These are phyloP conservation scores for Plectranthus barbatus DNA, from an alignment of 257 asterid species.

Conservation along the genomic window DNA sequence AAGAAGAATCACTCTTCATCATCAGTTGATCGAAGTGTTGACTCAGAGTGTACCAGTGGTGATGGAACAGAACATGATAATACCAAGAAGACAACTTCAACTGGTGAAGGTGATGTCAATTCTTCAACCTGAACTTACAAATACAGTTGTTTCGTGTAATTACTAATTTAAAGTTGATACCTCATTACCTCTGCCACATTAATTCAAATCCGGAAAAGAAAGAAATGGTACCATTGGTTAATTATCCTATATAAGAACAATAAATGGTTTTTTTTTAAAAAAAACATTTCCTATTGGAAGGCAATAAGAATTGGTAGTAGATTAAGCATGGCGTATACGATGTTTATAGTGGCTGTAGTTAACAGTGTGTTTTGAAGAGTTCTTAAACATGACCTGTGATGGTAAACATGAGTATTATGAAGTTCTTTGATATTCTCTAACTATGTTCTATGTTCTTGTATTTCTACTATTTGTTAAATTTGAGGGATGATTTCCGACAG, in stretches of 20 bases:
- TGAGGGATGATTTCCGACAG: neutral
- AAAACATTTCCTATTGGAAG: neutral
- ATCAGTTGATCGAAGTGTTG: conserved; percentile 54
- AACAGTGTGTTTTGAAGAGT: no score
- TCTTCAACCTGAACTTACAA: conserved; percentile 16
- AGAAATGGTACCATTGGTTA: neutral
- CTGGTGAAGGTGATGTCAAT: conserved; percentile 64
- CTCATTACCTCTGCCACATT: neutral
- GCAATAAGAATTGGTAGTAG: neutral
- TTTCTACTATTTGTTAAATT: no score
- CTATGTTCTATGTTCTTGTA: neutral
- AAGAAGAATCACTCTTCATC: conserved; percentile 60
- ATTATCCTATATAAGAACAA: conserved; percentile 12
- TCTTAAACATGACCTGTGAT: neutral
- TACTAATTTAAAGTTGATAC: neutral
- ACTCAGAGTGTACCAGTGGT: conserved; percentile 42
- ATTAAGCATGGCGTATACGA: neutral
- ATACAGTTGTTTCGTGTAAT: neutral
- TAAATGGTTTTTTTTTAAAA: neutral
- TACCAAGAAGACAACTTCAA: conserved; percentile 30
- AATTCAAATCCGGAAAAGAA: neutral
- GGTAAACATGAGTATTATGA: neutral
- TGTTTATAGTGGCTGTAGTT: neutral
- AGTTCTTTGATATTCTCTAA: neutral
- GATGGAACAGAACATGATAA: conserved; percentile 36